Evolutionary conservation across 2,329 filamentous ascomycete genomes (phyloP).

Genomic region (Diaporthe australafricana): DNA sequence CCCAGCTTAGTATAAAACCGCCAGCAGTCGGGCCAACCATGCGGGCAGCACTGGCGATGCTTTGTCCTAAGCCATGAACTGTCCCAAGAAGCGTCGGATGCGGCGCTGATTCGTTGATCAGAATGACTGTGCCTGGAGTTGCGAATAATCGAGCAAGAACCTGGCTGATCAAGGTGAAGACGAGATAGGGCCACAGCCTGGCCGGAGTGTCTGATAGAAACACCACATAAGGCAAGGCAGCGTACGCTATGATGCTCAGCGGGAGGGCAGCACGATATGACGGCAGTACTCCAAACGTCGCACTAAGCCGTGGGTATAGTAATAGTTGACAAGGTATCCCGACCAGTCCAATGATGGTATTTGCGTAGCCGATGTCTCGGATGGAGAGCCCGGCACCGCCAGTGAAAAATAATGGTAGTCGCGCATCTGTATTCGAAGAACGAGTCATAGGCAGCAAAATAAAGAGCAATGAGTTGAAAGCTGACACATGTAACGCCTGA

Average conservation of each 20-base stretch:
- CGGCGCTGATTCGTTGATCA: conserved; percentile 43
- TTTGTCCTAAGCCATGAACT: conserved; percentile 43
- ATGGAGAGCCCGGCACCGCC: conserved; percentile 43
- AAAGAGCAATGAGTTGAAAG: conserved; percentile 43
- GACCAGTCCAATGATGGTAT: conserved; percentile 42
- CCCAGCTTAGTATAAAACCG: conserved; percentile 42
- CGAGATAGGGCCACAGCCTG: conserved; percentile 39
- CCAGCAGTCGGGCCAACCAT: conserved; percentile 42
- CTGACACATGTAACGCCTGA: conserved; percentile 36
- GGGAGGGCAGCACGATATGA: conserved; percentile 42
- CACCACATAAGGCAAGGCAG: conserved; percentile 40
- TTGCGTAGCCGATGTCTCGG: conserved; percentile 42
- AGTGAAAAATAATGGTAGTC: conserved; percentile 39
- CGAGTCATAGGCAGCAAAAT: conserved; percentile 38
- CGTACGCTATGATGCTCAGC: conserved; percentile 41
- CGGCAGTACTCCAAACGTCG: conserved; percentile 34
- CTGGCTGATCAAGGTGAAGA: conserved; percentile 38
- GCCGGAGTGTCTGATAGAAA: conserved; percentile 36
- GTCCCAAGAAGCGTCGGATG: conserved; percentile 40
- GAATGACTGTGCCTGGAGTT: conserved; percentile 42
- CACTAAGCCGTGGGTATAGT: conserved; percentile 40
- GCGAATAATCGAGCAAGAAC: conserved; percentile 42
- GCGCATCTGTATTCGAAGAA: conserved; percentile 17
- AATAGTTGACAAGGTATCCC: conserved; percentile 42
- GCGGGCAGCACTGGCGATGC: conserved; percentile 41